Percentiles rank a stretch among this genome's conserved stretches.
phyloP scores from a whole-genome alignment of 139 green algal species.

The Edaphochlamys debaryana region DNA sequence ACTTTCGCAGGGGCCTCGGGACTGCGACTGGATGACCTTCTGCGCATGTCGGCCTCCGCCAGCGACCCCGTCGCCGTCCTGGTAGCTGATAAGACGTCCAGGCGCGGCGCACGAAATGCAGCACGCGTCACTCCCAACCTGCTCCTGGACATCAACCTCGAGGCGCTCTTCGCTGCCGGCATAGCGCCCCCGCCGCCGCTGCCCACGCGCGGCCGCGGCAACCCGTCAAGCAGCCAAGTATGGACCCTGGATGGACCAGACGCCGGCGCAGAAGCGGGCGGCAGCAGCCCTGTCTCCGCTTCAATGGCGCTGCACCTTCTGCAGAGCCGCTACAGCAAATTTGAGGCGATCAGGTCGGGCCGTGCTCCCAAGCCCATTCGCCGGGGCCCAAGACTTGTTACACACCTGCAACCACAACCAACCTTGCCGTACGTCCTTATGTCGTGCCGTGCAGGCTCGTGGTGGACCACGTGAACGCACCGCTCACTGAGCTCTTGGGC shows the following conservation, averaged over 20 bases:
- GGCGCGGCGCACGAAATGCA: not conserved
- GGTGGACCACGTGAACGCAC: not conserved
- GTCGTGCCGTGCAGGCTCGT: not conserved
- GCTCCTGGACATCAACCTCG: conserved; percentile 11
- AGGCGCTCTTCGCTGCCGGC: conserved; percentile 17
- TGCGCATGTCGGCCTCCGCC: no score
- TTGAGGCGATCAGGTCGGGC: not conserved
- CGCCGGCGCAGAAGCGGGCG: no score
- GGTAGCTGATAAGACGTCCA: not conserved
- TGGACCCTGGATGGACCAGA: no score
- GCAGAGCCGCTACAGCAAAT: not conserved
- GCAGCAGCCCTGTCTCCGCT: no score
- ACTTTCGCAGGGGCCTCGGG: no score
- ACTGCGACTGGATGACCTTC: no score
- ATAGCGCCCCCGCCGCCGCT: not conserved
- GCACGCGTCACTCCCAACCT: conserved; percentile 9
- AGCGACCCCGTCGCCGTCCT: conserved; percentile 19
- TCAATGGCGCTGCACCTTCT: not conserved
- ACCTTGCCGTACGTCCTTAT: not conserved
- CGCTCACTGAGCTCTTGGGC: conserved; percentile 5
- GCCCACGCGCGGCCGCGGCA: not conserved
- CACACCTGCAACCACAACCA: not conserved
- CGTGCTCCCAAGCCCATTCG: no score
- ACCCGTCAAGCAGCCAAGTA: no score
- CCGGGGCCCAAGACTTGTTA: no score